Conservation (phyloP, 2,329 filamentous ascomycete genomes). For the Byssoonygena ceratinophila region DNA sequence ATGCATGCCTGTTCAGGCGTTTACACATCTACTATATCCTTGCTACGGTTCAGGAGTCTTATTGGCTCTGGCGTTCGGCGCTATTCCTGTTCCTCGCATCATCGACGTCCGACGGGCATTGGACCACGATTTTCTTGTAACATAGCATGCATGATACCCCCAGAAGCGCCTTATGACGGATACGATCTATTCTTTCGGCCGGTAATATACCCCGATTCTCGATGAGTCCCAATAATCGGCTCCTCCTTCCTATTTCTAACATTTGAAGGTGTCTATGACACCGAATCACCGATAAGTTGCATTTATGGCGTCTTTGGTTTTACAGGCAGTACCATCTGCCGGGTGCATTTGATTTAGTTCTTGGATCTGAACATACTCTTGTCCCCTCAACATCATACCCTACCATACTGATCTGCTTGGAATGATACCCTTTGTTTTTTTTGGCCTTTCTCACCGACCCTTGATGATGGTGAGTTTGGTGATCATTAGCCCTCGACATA, state of each 20-base stretch:
- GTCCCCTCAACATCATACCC: background rate
- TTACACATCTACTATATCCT: background rate
- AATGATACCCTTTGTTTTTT: background rate
- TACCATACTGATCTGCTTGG: background rate
- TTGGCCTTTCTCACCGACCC: background rate
- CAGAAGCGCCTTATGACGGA: slow-evolving; percentile 2
- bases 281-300: background rate
- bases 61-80: background rate
- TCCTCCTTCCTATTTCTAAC: background rate
- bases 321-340: background rate
- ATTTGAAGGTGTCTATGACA: background rate
- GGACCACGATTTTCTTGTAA: background rate
- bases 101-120: background rate
- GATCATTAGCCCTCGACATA: too few species aligned
- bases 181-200: background rate
- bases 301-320: slow-evolving; percentile 2
- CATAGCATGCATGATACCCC: slow-evolving; percentile 11
- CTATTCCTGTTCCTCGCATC: slow-evolving; percentile 4
- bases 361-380: background rate
- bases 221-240: background rate
- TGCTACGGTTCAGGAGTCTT: slow-evolving; percentile 1
- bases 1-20: slow-evolving; percentile 6
- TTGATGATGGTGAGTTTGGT: too few species aligned
- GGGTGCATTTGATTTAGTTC: background rate
- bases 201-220: too few species aligned